Evolutionary conservation across 768 basidiomycete species (phyloP).

Genomic region (Boletus pseudopeckii): DNA sequence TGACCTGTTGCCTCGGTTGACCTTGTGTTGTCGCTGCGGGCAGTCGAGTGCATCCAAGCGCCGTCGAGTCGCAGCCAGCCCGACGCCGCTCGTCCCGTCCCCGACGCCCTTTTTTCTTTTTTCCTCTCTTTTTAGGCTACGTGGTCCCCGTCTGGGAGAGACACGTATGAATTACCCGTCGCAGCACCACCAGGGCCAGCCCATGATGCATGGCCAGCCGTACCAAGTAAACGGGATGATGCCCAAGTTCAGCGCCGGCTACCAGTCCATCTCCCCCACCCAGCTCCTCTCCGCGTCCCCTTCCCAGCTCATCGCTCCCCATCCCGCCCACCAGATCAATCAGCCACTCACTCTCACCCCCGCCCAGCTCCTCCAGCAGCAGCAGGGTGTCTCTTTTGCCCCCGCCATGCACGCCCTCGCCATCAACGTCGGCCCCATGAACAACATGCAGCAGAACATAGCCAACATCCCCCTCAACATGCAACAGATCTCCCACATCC

Average conservation of each 20-base stretch:
- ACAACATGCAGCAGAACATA: neutral
- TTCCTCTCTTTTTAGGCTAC: neutral
- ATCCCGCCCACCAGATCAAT: slow-evolving; percentile 7
- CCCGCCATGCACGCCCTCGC: slow-evolving; percentile 3
- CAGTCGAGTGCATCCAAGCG: neutral
- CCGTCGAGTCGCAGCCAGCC: neutral
- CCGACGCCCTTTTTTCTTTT: neutral
- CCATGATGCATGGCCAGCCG: slow-evolving; percentile 12
- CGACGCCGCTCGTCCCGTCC: neutral
- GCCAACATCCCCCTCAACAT: slow-evolving; percentile 16
- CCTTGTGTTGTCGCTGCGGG: neutral
- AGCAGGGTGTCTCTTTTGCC: slow-evolving; percentile 21
- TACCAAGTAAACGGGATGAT: slow-evolving; percentile 17
- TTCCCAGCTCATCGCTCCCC: slow-evolving; percentile 24
- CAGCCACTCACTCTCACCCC: slow-evolving; percentile 33
- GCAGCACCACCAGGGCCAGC: slow-evolving; percentile 22
- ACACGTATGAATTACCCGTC: slow-evolving; percentile 23
- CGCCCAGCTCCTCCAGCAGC: slow-evolving; percentile 36
- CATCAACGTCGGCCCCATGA: neutral
- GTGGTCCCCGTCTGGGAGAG: neutral
- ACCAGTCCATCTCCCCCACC: slow-evolving; percentile 11
- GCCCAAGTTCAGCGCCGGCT: slow-evolving; percentile 12
- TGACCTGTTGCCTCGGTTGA: slow-evolving; percentile 17
- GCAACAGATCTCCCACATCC: slow-evolving; percentile 22
- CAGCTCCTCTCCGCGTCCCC: neutral